Evolutionary conservation across 352 stramenopile species (phyloP).

Genomic region (Aphanomyces astaci): DNA sequence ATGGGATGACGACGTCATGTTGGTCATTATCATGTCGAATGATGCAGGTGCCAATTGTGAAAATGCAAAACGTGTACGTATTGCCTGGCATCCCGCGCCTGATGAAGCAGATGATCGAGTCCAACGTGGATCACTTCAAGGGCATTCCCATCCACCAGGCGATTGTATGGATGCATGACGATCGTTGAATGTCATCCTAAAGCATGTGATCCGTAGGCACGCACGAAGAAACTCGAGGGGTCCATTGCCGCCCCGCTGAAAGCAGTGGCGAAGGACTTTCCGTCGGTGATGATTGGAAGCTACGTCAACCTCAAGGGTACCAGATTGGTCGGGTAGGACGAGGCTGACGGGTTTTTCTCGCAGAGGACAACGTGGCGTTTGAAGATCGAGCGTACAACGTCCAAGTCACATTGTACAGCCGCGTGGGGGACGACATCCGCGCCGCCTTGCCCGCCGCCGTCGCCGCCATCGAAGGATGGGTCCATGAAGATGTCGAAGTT

Average conservation of each 20-base stretch:
- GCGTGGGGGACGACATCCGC: slow-evolving; percentile 1
- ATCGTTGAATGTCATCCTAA: slow-evolving; percentile 5
- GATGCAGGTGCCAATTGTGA: slow-evolving; percentile 66
- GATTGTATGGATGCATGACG: too few species aligned
- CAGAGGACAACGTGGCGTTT: slow-evolving; percentile 6
- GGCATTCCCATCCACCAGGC: slow-evolving; percentile 68
- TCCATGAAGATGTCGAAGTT: background rate
- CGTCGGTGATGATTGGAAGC: slow-evolving; percentile 67
- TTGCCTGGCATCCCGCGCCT: slow-evolving; percentile 74
- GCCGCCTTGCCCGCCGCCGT: background rate
- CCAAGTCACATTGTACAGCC: slow-evolving; percentile 22
- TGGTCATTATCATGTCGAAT: slow-evolving; percentile 15
- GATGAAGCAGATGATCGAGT: slow-evolving; percentile 73
- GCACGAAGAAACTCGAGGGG: slow-evolving; percentile 59
- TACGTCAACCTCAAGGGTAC: slow-evolving; percentile 62
- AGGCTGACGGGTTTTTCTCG: too few species aligned
- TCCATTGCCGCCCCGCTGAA: slow-evolving; percentile 55
- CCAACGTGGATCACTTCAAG: slow-evolving; percentile 68
- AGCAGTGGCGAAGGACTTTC: slow-evolving; percentile 54
- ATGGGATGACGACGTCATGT: too few species aligned
- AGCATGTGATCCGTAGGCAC: slow-evolving; percentile 36
- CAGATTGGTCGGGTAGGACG: too few species aligned
- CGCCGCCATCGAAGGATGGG: slow-evolving; percentile 16
- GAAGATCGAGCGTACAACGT: slow-evolving; percentile 14
- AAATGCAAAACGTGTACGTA: slow-evolving; percentile 79